phyloP scores from a whole-genome alignment of 306 rosid species.

The Castanea crenata region DNA sequence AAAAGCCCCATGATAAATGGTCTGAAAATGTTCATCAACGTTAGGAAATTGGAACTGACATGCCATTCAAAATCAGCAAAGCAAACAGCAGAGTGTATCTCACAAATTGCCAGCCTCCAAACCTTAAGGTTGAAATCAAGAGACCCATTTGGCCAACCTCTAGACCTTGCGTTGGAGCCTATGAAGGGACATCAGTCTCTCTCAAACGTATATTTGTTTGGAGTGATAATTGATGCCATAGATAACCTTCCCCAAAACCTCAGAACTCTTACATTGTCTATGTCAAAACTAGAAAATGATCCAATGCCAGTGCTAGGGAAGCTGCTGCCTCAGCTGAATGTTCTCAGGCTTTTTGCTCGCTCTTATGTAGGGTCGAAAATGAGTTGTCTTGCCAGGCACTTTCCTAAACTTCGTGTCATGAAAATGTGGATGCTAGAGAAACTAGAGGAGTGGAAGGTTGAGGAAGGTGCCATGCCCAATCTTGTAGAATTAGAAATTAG shows the following conservation, averaged over 20 bases:
- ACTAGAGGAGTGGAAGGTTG: background rate
- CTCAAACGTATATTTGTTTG: background rate
- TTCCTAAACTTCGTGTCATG: background rate
- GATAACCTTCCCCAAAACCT: background rate
- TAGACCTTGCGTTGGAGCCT: background rate
- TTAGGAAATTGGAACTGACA: slow-evolving; percentile 1
- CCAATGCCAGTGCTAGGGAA: slow-evolving; percentile 5
- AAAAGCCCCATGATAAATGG: background rate
- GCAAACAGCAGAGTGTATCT: background rate
- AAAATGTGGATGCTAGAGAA: slow-evolving; percentile 7
- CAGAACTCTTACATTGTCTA: background rate
- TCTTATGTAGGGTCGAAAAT: background rate
- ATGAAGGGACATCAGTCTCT: background rate
- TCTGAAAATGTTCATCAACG: background rate
- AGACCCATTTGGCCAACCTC: background rate
- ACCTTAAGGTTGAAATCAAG: background rate
- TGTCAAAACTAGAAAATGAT: background rate
- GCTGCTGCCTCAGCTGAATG: background rate
- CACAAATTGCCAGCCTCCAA: background rate
- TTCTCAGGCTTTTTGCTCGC: background rate
- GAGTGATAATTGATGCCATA: background rate
- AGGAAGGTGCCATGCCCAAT: background rate
- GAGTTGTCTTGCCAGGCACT: background rate
- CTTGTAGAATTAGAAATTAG: background rate
- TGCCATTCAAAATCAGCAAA: background rate